Evolutionary conservation across 1,284 basidiomycete species (phyloP).

Genomic region (Ganoderma lingzhi): DNA sequence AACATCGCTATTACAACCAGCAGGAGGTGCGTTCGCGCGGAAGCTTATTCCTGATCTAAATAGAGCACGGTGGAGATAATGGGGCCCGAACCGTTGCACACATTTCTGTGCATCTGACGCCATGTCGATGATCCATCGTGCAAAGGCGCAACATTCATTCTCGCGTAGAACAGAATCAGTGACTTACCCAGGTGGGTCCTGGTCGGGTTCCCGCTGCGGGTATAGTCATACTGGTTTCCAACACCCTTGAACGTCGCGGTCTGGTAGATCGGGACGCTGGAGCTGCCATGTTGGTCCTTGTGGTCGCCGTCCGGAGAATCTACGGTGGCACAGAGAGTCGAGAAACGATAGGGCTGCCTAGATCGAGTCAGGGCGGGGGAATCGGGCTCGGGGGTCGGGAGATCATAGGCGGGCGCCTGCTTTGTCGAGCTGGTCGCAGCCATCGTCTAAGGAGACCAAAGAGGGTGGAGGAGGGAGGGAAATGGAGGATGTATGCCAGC

Average conservation of each 20-base stretch:
- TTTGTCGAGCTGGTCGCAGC: conserved; percentile 24
- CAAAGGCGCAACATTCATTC: not conserved
- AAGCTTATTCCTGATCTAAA: not conserved
- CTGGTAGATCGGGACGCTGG: conserved; percentile 97
- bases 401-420: conserved; percentile 44
- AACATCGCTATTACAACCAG: not conserved
- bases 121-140: not conserved
- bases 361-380: conserved; percentile 61
- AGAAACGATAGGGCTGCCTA: conserved; percentile 81
- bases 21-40: not conserved
- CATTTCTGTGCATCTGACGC: not conserved
- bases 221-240: conserved; percentile 92
- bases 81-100: not conserved
- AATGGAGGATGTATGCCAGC: conserved; percentile 11
- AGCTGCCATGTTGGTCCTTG: conserved; percentile 97
- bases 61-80: not conserved
- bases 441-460: conserved; percentile 19
- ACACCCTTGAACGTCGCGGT: conserved; percentile 98
- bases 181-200: conserved; percentile 89
- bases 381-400: conserved; percentile 81
- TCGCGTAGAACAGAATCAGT: not conserved
- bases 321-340: conserved; percentile 91
- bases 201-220: conserved; percentile 96
- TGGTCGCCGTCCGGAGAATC: conserved; percentile 76
- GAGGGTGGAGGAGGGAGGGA: not conserved